phyloP scores from a whole-genome alignment of 2,329 filamentous ascomycete genomes.

The Aureobasidium musti region DNA sequence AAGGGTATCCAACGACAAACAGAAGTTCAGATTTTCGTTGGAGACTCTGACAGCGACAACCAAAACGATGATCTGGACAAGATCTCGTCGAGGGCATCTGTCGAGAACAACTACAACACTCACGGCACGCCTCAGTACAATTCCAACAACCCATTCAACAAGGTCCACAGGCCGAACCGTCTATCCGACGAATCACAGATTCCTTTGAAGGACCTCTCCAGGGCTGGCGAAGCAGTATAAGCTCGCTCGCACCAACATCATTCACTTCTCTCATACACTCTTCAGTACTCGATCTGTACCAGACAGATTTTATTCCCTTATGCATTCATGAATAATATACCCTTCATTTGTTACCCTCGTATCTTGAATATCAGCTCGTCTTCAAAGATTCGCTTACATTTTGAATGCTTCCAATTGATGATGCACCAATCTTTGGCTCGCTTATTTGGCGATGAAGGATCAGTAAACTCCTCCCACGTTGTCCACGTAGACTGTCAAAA shows the following conservation, averaged over 20 bases:
- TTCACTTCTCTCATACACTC: neutral
- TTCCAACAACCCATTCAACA: conserved; percentile 13
- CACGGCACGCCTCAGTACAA: conserved; percentile 11
- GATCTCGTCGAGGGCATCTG: neutral
- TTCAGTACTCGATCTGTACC: neutral
- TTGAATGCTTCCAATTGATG: neutral
- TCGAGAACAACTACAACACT: neutral
- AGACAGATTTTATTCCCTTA: conserved; percentile 20
- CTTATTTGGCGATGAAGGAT: conserved; percentile 5
- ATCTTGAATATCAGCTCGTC: neutral
- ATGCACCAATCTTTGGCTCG: neutral
- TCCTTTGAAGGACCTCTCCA: conserved; percentile 23
- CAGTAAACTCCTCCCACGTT: conserved; percentile 15
- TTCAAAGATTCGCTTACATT: too few relatives aligned
- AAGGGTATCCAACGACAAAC: conserved; percentile 25
- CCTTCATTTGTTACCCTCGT: neutral
- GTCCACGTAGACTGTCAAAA: neutral
- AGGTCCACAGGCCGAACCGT: neutral
- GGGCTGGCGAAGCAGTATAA: conserved; percentile 11
- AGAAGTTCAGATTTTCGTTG: conserved; percentile 25
- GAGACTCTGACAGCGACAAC: conserved; percentile 28
- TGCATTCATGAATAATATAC: conserved; percentile 20
- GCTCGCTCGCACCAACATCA: neutral
- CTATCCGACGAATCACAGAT: conserved; percentile 24
- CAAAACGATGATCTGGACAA: conserved; percentile 1